Conservation (phyloP, 2,329 filamentous ascomycete species). For the Monosporascus sp. region DNA sequence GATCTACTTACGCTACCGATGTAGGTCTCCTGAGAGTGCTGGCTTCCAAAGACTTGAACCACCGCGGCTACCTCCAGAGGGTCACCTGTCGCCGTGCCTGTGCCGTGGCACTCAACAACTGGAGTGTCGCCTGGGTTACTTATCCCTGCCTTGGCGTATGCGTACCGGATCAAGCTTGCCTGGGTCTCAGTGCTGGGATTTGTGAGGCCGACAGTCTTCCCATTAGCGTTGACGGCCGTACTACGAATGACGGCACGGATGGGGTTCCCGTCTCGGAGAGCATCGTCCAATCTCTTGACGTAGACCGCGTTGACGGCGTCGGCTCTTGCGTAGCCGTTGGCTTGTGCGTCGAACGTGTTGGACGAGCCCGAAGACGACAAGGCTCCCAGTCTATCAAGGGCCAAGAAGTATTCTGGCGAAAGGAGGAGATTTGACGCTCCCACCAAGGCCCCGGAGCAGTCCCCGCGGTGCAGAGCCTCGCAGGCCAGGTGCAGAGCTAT, state of each 20-base stretch:
- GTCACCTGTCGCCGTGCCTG: conserved; percentile 33
- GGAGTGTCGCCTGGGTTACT: conserved; percentile 4
- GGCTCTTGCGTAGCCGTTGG: conserved; percentile 46
- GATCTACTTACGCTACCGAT: conserved; percentile 15
- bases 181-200: conserved; percentile 13
- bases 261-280: conserved; percentile 41
- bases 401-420: conserved; percentile 29
- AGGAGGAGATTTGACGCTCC: no score
- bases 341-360: conserved; percentile 37
- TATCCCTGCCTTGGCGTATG: conserved; percentile 11
- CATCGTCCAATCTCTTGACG: conserved; percentile 42
- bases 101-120: conserved; percentile 23
- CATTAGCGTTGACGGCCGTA: conserved; percentile 37
- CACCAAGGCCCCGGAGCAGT: no score
- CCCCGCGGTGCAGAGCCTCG: no score
- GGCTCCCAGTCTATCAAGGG: conserved; percentile 22
- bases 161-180: conserved; percentile 11
- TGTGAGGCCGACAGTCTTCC: conserved; percentile 26
- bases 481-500: no score
- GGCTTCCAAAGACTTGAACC: conserved; percentile 16
- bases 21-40: conserved; percentile 10
- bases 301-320: conserved; percentile 42
- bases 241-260: conserved; percentile 34
- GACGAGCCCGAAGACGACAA: conserved; percentile 9
- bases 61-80: conserved; percentile 29